Conservation (phyloP, 2,329 filamentous ascomycete genomes). For the Fusarium coffeatum region DNA sequence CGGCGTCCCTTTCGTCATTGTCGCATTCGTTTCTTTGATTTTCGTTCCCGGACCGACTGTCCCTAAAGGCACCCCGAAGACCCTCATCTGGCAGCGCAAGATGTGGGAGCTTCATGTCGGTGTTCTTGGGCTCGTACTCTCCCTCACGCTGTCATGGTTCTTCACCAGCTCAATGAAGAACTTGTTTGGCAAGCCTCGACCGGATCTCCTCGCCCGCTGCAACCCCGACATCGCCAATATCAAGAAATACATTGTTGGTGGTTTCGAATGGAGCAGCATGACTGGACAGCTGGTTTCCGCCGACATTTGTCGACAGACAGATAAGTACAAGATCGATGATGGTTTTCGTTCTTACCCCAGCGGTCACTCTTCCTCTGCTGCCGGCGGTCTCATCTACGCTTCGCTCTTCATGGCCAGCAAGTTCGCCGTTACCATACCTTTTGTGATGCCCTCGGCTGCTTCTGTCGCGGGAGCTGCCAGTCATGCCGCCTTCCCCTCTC, state of each 20-base stretch:
- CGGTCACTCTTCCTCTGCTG: conserved; percentile 72
- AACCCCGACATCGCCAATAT: conserved; percentile 76
- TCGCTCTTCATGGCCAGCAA: conserved; percentile 89
- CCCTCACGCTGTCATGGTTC: conserved; percentile 78
- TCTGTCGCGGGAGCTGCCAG: conserved; percentile 62
- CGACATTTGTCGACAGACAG: conserved; percentile 77
- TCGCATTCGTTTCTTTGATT: conserved; percentile 74
- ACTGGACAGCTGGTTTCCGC: conserved; percentile 78
- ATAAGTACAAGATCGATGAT: conserved; percentile 73
- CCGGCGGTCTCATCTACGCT: conserved; percentile 85
- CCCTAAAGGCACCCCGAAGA: conserved; percentile 69
- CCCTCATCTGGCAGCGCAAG: conserved; percentile 81
- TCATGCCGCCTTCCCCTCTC: conserved; percentile 80
- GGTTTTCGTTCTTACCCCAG: conserved; percentile 82
- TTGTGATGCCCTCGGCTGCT: conserved; percentile 65
- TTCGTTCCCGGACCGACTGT: conserved; percentile 80
- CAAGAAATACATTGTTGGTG: conserved; percentile 71
- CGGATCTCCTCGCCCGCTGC: conserved; percentile 85
- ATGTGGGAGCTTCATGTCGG: conserved; percentile 91
- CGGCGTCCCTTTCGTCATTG: conserved; percentile 72
- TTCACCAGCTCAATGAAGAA: conserved; percentile 90
- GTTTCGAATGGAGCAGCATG: conserved; percentile 63
- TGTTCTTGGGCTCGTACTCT: conserved; percentile 82
- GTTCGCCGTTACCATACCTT: conserved; percentile 79
- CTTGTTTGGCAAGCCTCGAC: conserved; percentile 75